Conservation (phyloP, 768 basidiomycete species). For the Exsudoporus frostii region DNA sequence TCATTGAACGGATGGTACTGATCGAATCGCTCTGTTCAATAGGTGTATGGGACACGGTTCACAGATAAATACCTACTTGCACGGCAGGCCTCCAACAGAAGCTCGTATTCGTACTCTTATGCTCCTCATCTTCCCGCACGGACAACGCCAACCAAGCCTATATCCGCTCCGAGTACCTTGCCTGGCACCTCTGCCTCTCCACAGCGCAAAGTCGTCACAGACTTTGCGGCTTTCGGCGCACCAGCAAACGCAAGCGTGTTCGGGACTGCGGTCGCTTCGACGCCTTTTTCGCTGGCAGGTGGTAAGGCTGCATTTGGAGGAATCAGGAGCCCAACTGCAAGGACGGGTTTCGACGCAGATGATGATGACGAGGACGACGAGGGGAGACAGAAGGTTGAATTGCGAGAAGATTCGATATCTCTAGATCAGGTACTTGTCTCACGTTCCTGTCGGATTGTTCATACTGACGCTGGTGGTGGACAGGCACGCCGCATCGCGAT, state of each 20-base stretch:
- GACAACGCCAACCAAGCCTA: constrained; percentile 39
- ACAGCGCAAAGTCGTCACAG: constrained; percentile 82
- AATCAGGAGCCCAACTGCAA: constrained; percentile 47
- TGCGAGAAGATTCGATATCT: constrained; percentile 82
- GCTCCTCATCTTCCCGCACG: constrained; percentile 45
- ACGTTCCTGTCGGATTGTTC: background rate
- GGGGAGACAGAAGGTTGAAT: constrained; percentile 68
- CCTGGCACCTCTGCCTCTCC: constrained; percentile 50
- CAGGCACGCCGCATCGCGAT: constrained; percentile 82
- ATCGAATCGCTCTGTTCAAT: constrained; percentile 7
- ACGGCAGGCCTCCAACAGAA: constrained; percentile 55
- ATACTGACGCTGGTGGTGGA: constrained; percentile 6
- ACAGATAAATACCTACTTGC: constrained; percentile 93
- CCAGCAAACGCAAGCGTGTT: constrained; percentile 75
- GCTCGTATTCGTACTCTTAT: constrained; percentile 52
- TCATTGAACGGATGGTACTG: background rate
- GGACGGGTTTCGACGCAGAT: constrained; percentile 46
- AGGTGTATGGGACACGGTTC: constrained; percentile 95
- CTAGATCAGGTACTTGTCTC: constrained; percentile 75
- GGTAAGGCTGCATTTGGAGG: constrained; percentile 84
- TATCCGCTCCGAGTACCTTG: constrained; percentile 21
- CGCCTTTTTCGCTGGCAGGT: constrained; percentile 75
- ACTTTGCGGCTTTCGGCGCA: constrained; percentile 85
- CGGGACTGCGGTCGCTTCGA: constrained; percentile 76
- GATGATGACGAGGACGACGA: constrained; percentile 74